Evolutionary conservation across 495 filamentous ascomycete genomes (phyloP), one percentile per base, ranked within the genome.

Genomic region (Xylaria cubensis): DNA sequence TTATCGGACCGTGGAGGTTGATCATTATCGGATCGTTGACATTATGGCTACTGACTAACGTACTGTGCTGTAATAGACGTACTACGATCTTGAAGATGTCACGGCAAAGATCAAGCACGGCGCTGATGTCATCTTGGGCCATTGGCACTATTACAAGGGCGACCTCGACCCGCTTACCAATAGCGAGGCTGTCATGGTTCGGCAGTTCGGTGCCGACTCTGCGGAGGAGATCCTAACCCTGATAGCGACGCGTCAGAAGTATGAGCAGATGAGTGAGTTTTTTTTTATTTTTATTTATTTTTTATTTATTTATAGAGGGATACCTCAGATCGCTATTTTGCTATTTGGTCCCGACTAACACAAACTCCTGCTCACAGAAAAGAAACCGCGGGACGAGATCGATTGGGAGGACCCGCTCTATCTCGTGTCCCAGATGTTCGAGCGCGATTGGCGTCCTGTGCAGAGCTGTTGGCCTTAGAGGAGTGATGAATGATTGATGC

Each of bases 131-230:
- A 72, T 81, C 56, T 76, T 82, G 1, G 59, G 67, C 53, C 77
- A 82, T n/a, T 82, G 80, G 80, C 79, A 81, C 48, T 82, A 81
- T 42, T 82, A 79, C 56, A 80, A 78, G 29, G 71, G 77, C 9
- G 69, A 77, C 36, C 29, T 78, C 12, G 71, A 80, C 21, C 55
- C 62, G n/a, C 13, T 65, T 65, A 44, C 13, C 44, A 71, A 72
- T 8, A 67, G 73, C 24, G 67, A 74, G 44, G 61, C 70, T 1
- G 73, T 71, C 62, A 74, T 72, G 29, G 64, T 67, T 19, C 68
- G 55, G 17, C 59, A 74, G 10, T 76, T 74, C 74, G 76, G 71
- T 29, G 51, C 72, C 12, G 69, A 76, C 42, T 51, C 51, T 0
- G 4, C 21, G 1, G 24, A 48, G 3, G 70, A 79, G 67, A 26